Evolutionary conservation across 2,329 filamentous ascomycete genomes (phyloP), one percentile per base, ranked within the genome.

Genomic region (Aspergillus calidoustus): DNA sequence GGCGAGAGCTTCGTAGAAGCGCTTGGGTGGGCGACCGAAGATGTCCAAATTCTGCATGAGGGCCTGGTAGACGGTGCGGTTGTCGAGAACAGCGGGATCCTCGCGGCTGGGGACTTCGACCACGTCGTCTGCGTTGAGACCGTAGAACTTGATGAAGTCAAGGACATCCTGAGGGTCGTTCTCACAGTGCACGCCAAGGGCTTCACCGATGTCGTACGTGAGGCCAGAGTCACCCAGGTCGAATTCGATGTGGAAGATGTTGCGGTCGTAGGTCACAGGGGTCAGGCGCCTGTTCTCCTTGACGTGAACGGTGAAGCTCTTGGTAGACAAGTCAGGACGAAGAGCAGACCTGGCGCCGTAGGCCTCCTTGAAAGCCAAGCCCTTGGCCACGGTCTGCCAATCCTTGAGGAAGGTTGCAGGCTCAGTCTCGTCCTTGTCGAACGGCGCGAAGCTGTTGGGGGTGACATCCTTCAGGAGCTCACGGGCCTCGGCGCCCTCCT

Each of bases 221-320:
- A 99, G 87, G 44, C 93, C 94, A 38, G 94, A 96, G 72, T 89
- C 81, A 63, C 94, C 94, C 25, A 99, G 87, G 74, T 98, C 95
- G 72, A 99, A 99, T 80, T 99, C 95, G 65, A 99, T 98, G 82
- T 99, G 95, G 89, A 99, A 99, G 79, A 99, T 98, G 84, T 99
- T 97, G 70, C 95, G 92, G 78, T 98, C 93, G 75, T 99, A 99
- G 34, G 89, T 90, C 25, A 80, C 72, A 3, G 95, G 95, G 0
- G 95, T 99, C 59, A 99, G 86, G 66, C 95, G 89, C 64, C 95
- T 91, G 81, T 96, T 97, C 83, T 98, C 95, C 83, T 96, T 92
- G 78, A 99, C 93, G 58, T 88, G 90, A 57, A 97, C 90, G 47
- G 92, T 91, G 71, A 86, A 89, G 2, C 94, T 98, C 86, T 94